phyloP scores from a whole-genome alignment of 345 rosid species.

The Euphorbia lathyris region DNA sequence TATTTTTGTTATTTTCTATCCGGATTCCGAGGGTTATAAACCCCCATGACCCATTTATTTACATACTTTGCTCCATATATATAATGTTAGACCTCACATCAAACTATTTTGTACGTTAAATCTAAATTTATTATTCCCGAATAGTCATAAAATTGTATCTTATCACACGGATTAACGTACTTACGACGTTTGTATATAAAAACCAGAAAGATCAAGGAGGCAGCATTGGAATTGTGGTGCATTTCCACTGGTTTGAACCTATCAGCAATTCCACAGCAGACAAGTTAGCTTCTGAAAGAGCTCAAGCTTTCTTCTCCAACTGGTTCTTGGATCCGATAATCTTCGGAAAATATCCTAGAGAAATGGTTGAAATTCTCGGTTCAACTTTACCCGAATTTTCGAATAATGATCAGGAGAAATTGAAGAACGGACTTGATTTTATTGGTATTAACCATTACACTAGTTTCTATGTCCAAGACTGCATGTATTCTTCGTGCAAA shows the following conservation, averaged over 20 bases:
- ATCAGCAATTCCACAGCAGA: conserved; percentile 17
- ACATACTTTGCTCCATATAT: too few relatives aligned
- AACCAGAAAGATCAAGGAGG: conserved; percentile 18
- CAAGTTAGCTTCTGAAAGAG: conserved; percentile 19
- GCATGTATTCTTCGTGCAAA: conserved; percentile 9
- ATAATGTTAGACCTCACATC: too few relatives aligned
- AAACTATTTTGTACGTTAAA: too few relatives aligned
- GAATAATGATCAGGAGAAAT: conserved; percentile 7
- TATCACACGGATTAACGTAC: too few relatives aligned
- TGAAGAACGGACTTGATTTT: conserved; percentile 14
- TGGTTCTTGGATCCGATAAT: conserved; percentile 25
- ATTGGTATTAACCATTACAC: conserved; percentile 22
- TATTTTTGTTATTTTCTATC: too few relatives aligned
- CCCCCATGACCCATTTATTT: too few relatives aligned
- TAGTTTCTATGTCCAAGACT: conserved; percentile 16
- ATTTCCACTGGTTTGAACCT: conserved; percentile 16
- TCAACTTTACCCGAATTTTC: conserved; percentile 16
- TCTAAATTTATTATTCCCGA: too few relatives aligned
- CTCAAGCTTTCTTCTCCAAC: conserved; percentile 11
- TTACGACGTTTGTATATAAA: too few relatives aligned
- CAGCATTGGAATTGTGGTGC: conserved; percentile 22
- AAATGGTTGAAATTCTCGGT: conserved; percentile 18
- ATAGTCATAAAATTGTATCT: too few relatives aligned
- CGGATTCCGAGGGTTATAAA: too few relatives aligned
- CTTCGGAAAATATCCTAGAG: conserved; percentile 20